phyloP scores from a whole-genome alignment of 129 eudicot species.

The Cynara cardunculus region DNA sequence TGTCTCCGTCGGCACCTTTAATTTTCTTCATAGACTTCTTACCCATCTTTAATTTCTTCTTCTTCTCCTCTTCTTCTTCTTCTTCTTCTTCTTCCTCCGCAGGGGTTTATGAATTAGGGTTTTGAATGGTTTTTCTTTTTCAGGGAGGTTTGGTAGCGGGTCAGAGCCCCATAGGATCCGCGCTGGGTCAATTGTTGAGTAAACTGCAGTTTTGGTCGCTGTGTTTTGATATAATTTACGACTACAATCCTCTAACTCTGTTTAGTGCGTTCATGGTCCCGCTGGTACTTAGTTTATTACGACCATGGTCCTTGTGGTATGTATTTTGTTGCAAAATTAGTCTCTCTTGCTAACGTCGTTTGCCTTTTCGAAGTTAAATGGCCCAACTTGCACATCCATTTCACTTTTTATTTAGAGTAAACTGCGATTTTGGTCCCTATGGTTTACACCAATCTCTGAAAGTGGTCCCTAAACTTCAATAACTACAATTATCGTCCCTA shows the following conservation, averaged over 20 bases:
- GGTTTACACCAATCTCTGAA: too few relatives aligned
- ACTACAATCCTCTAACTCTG: too few relatives aligned
- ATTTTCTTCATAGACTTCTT: constrained; percentile 45
- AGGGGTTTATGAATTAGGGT: constrained; percentile 7
- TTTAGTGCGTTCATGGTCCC: neutral
- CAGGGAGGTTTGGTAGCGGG: neutral
- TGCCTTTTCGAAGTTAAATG: too few relatives aligned
- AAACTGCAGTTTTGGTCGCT: neutral
- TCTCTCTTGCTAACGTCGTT: too few relatives aligned
- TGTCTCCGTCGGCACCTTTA: constrained; percentile 33
- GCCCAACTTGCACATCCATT: neutral
- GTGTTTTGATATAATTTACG: neutral
- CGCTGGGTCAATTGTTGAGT: neutral
- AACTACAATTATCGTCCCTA: too few relatives aligned
- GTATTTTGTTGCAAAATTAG: too few relatives aligned
- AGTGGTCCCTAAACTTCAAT: too few relatives aligned
- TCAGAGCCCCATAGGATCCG: neutral
- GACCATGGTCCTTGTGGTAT: neutral
- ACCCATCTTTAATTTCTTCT: constrained; percentile 45
- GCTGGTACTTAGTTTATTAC: neutral
- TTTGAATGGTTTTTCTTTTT: neutral
- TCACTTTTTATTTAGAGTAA: too few relatives aligned
- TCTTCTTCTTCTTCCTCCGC: constrained; percentile 33
- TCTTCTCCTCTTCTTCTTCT: constrained; percentile 36
- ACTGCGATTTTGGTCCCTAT: too few relatives aligned